Base-by-base conservation (phyloP, 2,329 filamentous ascomycete genomes). In the Epichloe scottii region DNA sequence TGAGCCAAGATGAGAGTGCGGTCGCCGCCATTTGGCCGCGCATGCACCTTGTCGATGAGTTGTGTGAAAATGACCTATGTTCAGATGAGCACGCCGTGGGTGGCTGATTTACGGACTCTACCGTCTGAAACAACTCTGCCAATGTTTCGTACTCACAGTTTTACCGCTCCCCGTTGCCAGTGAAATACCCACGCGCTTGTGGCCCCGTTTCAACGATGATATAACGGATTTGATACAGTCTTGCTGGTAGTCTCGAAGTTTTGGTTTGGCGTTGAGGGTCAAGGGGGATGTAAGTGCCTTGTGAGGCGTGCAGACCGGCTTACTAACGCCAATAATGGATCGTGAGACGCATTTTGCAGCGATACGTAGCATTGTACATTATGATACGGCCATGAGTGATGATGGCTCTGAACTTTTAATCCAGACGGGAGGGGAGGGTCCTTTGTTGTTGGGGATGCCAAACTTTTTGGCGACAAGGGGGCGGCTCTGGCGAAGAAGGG, bases 1-100 rank as follows among this genome's bases (percentile, higher is more conserved):
- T 98, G 93, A 15, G 89, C 93, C 42, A 98, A 74, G 56, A 98
- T 94, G 53, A 98, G 76, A 0, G 91, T 95, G 63, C 89, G 88
- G 1, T 79, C 84, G 54, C 70, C 63, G 33, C 75, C 64, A 48
- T 73, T 71, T 11, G 71, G 73, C 37, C 57, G 54, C 5, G 82
- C 68, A 49, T 72, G 66, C 48, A 97, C 74, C 52, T 87, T 84
- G 60, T 87, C 82, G 55, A 98, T 95, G 44, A 98, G 77, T 64
- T 95, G 89, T 12, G 91, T 97, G 70, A 98, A 98, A 59, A 98
- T 90, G 63, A 98, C 84, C 85, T 89, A 57, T 15, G 21, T 38
- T 37, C 17, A 23, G 12, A 37, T 49, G 48, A 43, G 48, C 34
- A 40, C 17, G 19, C 26, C 10, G 39, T 19, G 0, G 35, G 15